Evolutionary conservation across 345 rosid genomes (phyloP), one percentile per base, ranked within the genome.

Genomic region (Schrenkiella parvula): DNA sequence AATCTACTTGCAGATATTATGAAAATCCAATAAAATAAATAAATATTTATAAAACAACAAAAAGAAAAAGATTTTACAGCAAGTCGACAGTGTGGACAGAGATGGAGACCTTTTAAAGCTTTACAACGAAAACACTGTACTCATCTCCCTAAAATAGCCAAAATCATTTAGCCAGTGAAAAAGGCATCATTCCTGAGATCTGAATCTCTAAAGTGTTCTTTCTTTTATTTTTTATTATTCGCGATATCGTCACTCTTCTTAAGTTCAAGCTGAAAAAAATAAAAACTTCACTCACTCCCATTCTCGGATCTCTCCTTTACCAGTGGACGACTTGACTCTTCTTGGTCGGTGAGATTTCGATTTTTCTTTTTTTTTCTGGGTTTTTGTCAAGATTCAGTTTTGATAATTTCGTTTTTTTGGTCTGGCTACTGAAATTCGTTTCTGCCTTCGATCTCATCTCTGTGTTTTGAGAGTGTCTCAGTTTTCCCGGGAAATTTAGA

Each of bases 221-320:
- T 14, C 10, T 14, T 9, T 0, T 21, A 17, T 17, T 43, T 7
- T 43, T 10, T 21, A 21, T 57, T 3, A 43, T 9, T 43, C 13
- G 2, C 54, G n/a, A 71, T 34, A 17, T 50, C 50, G 13, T 28
- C 23, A 17, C 47, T 31, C 9, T 18, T 21, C 28, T 0, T 17
- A 38, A 66, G 17, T 46, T 34, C 12, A 64, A 28, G 18, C 29
- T n/a, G 1, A 15, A 34, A 59, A 47, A 1, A 28, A 61, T 5
- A 19, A 51, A 4, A 17, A 10, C 47, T 57, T 57, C 42, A 35
- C 12, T 60, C 48, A 13, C 41, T 35, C 37, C 41, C 78, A 57
- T 74, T 57, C 78, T 67, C 62, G 68, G 78, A 48, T 74, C 78
- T 74, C 67, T 73, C 59, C 11, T 41, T 46, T 25, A 52, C 46